Base-by-base conservation (phyloP, 192 early-diverging fungal species). In the Linnemannia zychae region DNA sequence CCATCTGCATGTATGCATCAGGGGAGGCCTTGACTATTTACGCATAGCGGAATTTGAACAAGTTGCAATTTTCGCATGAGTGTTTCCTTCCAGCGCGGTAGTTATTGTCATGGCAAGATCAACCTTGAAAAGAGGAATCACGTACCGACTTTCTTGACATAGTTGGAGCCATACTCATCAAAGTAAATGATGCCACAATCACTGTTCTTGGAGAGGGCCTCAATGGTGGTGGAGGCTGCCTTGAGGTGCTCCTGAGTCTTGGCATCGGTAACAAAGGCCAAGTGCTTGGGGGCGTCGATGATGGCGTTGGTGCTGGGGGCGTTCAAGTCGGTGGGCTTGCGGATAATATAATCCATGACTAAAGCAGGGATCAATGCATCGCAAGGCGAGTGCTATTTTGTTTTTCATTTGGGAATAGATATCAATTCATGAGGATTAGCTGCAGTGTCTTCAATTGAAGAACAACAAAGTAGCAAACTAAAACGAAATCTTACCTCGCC, bases 1-100 rank as follows among this genome's bases (percentile, higher is more conserved):
- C 92, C 92, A 98, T 95, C 88, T 98, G 97, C 36, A 94, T 89
- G 87, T 91, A 97, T 7, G 96, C 97, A 79, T 98, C 97, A 12
- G 95, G 95, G 4, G 92, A 89, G 1, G 91, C 74, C 60, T 92
- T 85, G 71, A 75, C 76, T 82, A 67, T 16, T 66, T 74, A 31
- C 28, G 28, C 24, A 28, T 63, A 63, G 57, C 28, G 57, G 57
- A 31, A 63, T 33, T 15, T 63, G 28, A 63, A 63, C n/a, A n/a
- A n/a, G 12, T 57, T 2, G n/a, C n/a, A 53, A 31, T 15, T 28
- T 7, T 63, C 11, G 57, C 28, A 12, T 63, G 57, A 63, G 24
- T 31, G 3, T 44, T 6, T 9, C 40, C 9, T 3, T 3, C 3
- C 40, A 6, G 40, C 9, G 40, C 40, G 3, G 9, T 9, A 44